Evolutionary conservation across 257 asterid genomes (phyloP).

Genomic region (Solanum habrochaites): DNA sequence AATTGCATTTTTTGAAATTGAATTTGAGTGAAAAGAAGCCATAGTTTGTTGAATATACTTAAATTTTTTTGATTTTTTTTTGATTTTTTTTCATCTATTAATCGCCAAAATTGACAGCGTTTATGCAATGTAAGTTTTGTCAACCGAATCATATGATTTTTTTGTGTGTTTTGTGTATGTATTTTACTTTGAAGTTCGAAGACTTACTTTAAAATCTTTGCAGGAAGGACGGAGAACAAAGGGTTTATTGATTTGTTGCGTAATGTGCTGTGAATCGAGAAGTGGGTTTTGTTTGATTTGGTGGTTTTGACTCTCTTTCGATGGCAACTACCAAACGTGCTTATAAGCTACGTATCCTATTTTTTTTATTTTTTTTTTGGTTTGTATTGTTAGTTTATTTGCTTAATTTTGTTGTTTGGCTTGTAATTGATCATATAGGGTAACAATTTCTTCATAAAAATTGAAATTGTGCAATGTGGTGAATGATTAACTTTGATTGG

Average conservation of each 20-base stretch:
- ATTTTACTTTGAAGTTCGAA: not conserved
- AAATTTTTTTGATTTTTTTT: not conserved
- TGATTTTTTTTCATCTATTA: not conserved
- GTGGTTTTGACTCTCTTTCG: not conserved
- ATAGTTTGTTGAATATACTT: not conserved
- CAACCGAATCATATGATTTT: not conserved
- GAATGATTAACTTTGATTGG: not conserved
- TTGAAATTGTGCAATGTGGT: not conserved
- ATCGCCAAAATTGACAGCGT: not conserved
- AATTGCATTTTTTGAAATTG: not conserved
- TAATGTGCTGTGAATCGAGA: not conserved
- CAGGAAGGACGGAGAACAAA: not conserved
- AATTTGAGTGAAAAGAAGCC: not conserved
- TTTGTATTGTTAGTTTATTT: not conserved
- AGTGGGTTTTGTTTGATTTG: not conserved
- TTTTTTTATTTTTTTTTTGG: not conserved
- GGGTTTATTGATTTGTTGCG: not conserved
- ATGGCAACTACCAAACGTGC: slow-evolving; percentile 89
- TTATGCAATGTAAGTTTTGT: not conserved
- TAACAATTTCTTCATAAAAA: not conserved
- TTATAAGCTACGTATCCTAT: slow-evolving; percentile 98
- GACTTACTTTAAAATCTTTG: not conserved
- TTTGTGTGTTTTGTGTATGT: not conserved
- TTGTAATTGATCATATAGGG: not conserved
- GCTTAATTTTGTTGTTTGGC: not conserved